Percentiles rank a stretch among this genome's conserved stretches.
phyloP scores from a whole-genome alignment of 495 filamentous ascomycete genomes.

The Neurospora intermedia region DNA sequence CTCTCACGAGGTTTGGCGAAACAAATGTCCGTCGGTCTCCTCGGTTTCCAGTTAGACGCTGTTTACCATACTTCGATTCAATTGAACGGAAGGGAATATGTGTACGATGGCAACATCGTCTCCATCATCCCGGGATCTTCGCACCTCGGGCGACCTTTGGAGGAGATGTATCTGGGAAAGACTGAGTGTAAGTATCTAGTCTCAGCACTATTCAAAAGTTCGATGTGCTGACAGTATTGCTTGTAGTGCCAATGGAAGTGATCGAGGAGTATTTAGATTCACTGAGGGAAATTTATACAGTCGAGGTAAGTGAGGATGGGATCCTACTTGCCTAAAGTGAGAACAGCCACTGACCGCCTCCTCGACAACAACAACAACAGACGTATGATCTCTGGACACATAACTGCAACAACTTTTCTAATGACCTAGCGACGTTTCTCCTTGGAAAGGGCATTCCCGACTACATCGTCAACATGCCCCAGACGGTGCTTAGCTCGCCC shows the following conservation, averaged over 20 bases:
- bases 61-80: constrained; percentile 89
- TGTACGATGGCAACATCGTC: constrained; percentile 61
- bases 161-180: constrained; percentile 59
- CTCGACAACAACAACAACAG: constrained; percentile 39
- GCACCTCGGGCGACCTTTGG: constrained; percentile 76
- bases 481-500: constrained; percentile 77
- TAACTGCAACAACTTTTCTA: constrained; percentile 98
- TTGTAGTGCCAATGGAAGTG: constrained; percentile 59
- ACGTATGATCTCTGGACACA: constrained; percentile 77
- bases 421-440: constrained; percentile 85
- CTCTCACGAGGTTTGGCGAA: constrained; percentile 60
- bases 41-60: constrained; percentile 73
- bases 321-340: background rate
- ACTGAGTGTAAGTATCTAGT: constrained; percentile 39
- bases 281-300: constrained; percentile 68
- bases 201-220: background rate
- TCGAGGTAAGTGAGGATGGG: constrained; percentile 44
- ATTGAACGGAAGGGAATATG: constrained; percentile 50
- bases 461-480: constrained; percentile 80
- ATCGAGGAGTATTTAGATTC: constrained; percentile 85
- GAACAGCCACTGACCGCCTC: constrained; percentile 2
- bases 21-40: constrained; percentile 37
- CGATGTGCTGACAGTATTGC: background rate
- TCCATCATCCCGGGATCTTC: constrained; percentile 67
- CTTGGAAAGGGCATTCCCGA: constrained; percentile 81